These are phyloP conservation scores for Anthoceros angustus DNA, from an alignment of 225 moss, liverwort and hornwort species.

Conservation along the genomic window DNA sequence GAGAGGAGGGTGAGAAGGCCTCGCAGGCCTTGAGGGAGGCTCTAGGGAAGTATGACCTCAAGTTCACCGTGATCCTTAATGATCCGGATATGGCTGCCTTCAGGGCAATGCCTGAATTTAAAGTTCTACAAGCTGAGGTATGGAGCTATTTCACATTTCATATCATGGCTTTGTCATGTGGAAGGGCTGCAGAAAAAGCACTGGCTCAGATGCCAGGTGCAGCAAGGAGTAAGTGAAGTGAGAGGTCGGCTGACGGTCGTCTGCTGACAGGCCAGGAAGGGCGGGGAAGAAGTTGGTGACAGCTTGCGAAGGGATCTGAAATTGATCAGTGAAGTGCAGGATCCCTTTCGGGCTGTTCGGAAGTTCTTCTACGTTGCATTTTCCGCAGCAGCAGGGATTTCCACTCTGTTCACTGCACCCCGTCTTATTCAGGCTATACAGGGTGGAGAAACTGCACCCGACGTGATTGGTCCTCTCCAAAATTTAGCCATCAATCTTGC, in stretches of 20 bases:
- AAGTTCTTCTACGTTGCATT: slow-evolving; percentile 85
- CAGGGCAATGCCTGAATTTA: slow-evolving; percentile 76
- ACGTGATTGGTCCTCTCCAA: slow-evolving; percentile 46
- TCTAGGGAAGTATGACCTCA: slow-evolving; percentile 51
- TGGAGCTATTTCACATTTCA: not conserved
- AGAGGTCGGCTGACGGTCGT: not conserved
- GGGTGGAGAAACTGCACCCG: slow-evolving; percentile 83
- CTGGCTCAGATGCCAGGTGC: not conserved
- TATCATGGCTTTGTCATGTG: slow-evolving; percentile 7
- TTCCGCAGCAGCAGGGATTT: slow-evolving; percentile 59
- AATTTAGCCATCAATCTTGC: slow-evolving; percentile 69
- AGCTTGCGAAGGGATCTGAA: slow-evolving; percentile 87
- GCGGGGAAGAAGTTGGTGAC: slow-evolving; percentile 62
- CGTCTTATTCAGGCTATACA: slow-evolving; percentile 67
- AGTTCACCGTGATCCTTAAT: slow-evolving; percentile 78
- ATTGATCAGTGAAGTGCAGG: slow-evolving; percentile 91
- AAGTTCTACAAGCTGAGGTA: slow-evolving; percentile 79
- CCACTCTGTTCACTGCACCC: slow-evolving; percentile 64
- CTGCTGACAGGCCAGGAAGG: slow-evolving; percentile 65
- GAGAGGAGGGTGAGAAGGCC: slow-evolving; percentile 65
- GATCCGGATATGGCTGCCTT: slow-evolving; percentile 85
- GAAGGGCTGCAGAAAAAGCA: not conserved
- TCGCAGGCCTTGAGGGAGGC: slow-evolving; percentile 62
- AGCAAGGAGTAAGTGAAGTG: not conserved
- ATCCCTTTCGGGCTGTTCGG: slow-evolving; percentile 77